These are phyloP conservation scores for Nasturtium officinale DNA, from an alignment of 345 rosid genomes.

Conservation along the genomic window DNA sequence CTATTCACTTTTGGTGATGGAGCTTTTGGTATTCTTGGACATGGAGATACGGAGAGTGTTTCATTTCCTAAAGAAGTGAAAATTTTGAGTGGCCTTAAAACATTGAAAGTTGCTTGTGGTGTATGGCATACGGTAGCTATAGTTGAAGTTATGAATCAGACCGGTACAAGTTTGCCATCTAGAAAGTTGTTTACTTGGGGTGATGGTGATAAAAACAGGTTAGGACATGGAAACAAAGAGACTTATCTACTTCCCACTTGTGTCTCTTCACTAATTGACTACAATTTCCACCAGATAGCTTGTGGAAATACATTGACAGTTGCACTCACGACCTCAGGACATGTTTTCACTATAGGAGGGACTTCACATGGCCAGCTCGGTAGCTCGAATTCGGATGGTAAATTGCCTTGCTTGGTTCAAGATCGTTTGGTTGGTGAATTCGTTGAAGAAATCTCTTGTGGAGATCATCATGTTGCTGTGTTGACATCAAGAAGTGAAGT, in stretches of 20 bases:
- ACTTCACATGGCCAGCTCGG: conserved; percentile 81
- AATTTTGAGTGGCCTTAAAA: conserved; percentile 64
- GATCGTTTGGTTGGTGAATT: conserved; percentile 88
- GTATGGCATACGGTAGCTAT: conserved; percentile 98
- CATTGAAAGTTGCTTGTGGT: conserved; percentile 88
- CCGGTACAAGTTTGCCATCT: conserved; percentile 55
- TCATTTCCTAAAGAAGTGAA: conserved; percentile 80
- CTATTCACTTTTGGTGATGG: conserved; percentile 96
- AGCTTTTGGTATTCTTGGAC: conserved; percentile 83
- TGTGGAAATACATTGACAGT: conserved; percentile 86
- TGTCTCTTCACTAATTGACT: conserved; percentile 83
- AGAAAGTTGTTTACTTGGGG: conserved; percentile 97
- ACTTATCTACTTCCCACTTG: conserved; percentile 80
- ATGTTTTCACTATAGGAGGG: conserved; percentile 89
- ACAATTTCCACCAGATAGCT: conserved; percentile 84
- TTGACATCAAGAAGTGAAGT: conserved; percentile 93
- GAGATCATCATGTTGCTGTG: conserved; percentile 82
- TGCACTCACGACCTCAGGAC: conserved; percentile 94
- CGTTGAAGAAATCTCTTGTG: conserved; percentile 90
- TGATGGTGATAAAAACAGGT: conserved; percentile 82
- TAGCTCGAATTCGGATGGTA: conserved; percentile 68
- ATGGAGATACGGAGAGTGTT: conserved; percentile 80
- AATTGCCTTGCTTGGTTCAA: conserved; percentile 76
- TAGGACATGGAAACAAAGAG: conserved; percentile 94
- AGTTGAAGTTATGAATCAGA: conserved; percentile 73